Conservation (phyloP, 2,329 filamentous ascomycete species). For the Venturia nashicola region DNA sequence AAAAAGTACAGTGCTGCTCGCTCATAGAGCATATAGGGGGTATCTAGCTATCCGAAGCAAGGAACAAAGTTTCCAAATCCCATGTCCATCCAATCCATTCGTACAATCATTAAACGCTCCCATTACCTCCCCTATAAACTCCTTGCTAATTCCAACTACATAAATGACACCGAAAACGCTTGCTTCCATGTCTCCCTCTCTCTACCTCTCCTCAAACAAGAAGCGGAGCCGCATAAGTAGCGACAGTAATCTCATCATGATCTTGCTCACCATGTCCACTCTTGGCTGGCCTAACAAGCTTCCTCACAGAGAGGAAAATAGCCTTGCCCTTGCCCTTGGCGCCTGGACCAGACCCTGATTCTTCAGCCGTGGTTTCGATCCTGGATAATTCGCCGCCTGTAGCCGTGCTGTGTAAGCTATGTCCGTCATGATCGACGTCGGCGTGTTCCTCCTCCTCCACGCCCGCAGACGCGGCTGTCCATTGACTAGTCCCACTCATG, state of each 20-base stretch:
- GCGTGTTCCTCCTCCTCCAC: slow-evolving; percentile 2
- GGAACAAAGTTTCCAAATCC: background rate
- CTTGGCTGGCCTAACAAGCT: background rate
- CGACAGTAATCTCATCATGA: background rate
- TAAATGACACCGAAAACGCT: background rate
- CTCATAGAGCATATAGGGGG: background rate
- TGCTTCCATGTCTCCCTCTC: background rate
- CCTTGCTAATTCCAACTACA: slow-evolving; percentile 1
- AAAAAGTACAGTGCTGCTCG: background rate
- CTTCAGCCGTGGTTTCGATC: background rate
- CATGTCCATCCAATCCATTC: background rate
- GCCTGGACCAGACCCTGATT: background rate
- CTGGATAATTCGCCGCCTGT: background rate
- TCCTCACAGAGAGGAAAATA: background rate
- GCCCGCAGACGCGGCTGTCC: background rate
- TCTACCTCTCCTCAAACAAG: background rate
- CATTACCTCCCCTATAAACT: background rate
- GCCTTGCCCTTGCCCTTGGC: slow-evolving; percentile 3
- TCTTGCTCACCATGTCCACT: background rate
- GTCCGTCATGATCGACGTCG: background rate
- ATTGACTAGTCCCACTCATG: background rate
- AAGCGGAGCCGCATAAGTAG: background rate
- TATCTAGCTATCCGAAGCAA: background rate
- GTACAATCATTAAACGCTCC: background rate
- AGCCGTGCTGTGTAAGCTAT: background rate